These are phyloP conservation scores for Pseudocercospora crystallina DNA, from an alignment of 2,329 filamentous ascomycete genomes.

Conservation along the genomic window DNA sequence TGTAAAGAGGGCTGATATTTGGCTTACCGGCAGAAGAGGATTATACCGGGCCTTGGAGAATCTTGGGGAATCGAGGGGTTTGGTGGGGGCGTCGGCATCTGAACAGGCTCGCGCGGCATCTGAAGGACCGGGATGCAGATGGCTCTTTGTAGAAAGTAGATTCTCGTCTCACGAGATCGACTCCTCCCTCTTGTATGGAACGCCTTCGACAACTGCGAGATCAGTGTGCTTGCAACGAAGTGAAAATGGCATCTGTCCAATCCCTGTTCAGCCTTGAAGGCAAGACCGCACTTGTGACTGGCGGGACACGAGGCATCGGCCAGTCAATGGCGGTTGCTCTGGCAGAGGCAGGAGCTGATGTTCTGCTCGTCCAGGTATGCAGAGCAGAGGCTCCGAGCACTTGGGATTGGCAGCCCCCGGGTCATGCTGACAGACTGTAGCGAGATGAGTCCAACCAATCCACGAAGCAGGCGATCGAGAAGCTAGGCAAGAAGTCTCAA, in stretches of 20 bases:
- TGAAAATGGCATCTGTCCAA: slow-evolving; percentile 37
- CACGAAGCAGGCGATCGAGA: slow-evolving; percentile 63
- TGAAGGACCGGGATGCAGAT: neutral
- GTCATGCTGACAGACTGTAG: slow-evolving; percentile 36
- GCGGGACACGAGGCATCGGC: slow-evolving; percentile 52
- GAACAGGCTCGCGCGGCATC: neutral
- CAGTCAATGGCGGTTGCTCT: slow-evolving; percentile 53
- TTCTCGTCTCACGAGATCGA: no score
- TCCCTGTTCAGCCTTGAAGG: slow-evolving; percentile 52
- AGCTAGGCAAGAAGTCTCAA: slow-evolving; percentile 63
- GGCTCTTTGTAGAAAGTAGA: neutral
- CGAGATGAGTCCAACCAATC: slow-evolving; percentile 54
- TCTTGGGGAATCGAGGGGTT: slow-evolving; percentile 2
- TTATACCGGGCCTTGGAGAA: no score
- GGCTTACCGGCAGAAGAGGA: no score
- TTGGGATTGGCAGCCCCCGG: no score
- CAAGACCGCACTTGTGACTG: slow-evolving; percentile 51
- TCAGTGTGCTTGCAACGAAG: neutral
- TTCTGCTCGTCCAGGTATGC: slow-evolving; percentile 50
- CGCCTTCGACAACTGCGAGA: neutral
- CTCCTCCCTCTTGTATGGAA: no score
- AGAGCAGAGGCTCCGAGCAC: neutral
- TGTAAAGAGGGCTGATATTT: no score
- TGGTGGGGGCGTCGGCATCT: slow-evolving; percentile 14
- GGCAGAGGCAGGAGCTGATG: slow-evolving; percentile 52